Base-by-base conservation (phyloP, 148 eudicot genomes). In the Heliamphora exappendiculata region DNA sequence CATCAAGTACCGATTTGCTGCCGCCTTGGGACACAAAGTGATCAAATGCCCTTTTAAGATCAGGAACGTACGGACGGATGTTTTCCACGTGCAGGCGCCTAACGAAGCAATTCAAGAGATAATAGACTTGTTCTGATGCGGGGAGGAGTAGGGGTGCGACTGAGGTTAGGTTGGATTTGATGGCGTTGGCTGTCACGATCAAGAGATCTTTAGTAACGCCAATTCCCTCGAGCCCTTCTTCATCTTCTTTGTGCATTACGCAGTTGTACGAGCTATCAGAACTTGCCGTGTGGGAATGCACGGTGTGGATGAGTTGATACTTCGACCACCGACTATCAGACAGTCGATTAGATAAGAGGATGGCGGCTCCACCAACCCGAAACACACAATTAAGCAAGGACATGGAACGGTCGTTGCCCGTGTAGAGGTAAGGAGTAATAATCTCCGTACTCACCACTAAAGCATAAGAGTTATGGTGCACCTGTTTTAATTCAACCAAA, bases 341-440 rank as follows among this genome's bases (percentile, higher is more conserved):
- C 5, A 75, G 50, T 0, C 78, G 75, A 29, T 80, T 85, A 0
- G 88, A 82, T 22, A 85, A 63, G 47, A 85, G 81, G 60, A 85
- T 53, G 14, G 88, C 84, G 0, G 84, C 77, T 13, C 85, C 88
- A 5, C 85, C 88, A 4, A 82, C 73, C 0, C 85, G 82, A 19
- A 85, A 78, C 2, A 75, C 7, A 9, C 81, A 82, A 60, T 82
- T 85, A 63, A 72, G 53, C 5, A 74, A 50, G 54, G 68, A n/a
- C 31, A 67, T 80, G 7, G 78, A 80, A 1, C 34, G 81, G 14
- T 78, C 81, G 42, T 64, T 53, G 8, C 66, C 76, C 3, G 16
- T 8, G 24, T 79, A 79, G 73, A 39, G 51, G 39, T 53, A 66
- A 28, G 73, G 70, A 11, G 81, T 65, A 36, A 79, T 50, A 22